Evolutionary conservation across 352 stramenopile species (phyloP).

Genomic region (Phytophthora rubi): DNA sequence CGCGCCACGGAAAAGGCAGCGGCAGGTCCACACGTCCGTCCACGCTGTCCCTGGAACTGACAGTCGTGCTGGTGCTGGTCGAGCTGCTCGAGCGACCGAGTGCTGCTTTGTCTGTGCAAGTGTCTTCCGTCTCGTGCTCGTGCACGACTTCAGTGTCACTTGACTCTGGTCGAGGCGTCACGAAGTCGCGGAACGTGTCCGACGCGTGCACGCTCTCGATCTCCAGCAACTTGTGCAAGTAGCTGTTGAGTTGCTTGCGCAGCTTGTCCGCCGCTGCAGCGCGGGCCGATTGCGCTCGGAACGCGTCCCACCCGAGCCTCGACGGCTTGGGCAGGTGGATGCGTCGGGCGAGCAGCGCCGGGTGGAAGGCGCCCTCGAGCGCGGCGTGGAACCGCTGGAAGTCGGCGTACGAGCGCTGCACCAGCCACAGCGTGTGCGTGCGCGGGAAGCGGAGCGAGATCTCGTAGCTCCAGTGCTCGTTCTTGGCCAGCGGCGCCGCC

Average conservation of each 20-base stretch:
- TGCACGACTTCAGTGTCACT: constrained; percentile 41
- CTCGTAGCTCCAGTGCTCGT: constrained; percentile 50
- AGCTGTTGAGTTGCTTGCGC: constrained; percentile 60
- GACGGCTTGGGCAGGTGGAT: constrained; percentile 53
- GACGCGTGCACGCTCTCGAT: constrained; percentile 54
- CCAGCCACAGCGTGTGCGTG: constrained; percentile 47
- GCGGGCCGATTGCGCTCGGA: constrained; percentile 25
- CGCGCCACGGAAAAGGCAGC: constrained; percentile 28
- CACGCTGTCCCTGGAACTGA: constrained; percentile 32
- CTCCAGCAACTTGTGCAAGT: constrained; percentile 69
- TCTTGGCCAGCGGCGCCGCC: constrained; percentile 12
- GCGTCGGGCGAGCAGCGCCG: constrained; percentile 43
- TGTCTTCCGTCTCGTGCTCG: neutral
- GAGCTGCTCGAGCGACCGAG: constrained; percentile 23
- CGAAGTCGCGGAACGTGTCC: constrained; percentile 49
- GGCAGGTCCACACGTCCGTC: constrained; percentile 12
- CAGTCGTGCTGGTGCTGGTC: constrained; percentile 25
- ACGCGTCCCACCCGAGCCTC: constrained; percentile 44
- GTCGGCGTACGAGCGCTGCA: constrained; percentile 56
- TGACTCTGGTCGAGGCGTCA: constrained; percentile 47
- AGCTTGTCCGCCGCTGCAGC: constrained; percentile 44
- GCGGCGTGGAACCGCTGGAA: constrained; percentile 56
- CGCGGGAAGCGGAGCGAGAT: constrained; percentile 64
- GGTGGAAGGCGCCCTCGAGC: constrained; percentile 34
- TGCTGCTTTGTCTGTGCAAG: constrained; percentile 9